phyloP scores from a whole-genome alignment of 495 filamentous ascomycete genomes.

The Bombardia bombarda region DNA sequence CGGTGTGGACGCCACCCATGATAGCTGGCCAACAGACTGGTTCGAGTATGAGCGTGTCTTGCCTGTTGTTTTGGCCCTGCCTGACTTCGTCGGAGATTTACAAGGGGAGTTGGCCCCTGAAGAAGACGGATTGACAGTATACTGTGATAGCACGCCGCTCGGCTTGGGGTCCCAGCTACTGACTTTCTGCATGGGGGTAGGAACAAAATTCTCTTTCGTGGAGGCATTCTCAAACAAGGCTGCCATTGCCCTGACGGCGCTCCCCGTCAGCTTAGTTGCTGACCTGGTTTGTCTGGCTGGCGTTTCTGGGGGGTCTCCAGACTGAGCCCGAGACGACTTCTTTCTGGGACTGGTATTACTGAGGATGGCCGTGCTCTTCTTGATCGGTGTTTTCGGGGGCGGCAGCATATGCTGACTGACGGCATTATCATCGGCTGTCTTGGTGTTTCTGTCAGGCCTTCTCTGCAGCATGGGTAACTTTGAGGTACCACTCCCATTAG shows the following conservation, averaged over 20 bases:
- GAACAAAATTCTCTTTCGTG: constrained; percentile 7
- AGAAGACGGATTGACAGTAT: constrained; percentile 18
- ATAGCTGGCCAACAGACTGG: background rate
- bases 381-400: no score
- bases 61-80: background rate
- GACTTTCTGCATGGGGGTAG: constrained; percentile 1
- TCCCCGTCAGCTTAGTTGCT: constrained; percentile 6
- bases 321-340: background rate
- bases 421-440: no score
- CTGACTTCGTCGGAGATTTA: background rate
- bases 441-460: no score
- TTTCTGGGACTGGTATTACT: no score
- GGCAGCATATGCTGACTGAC: no score
- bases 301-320: background rate
- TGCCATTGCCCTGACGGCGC: constrained; percentile 36
- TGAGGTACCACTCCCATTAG: no score
- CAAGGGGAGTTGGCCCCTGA: constrained; percentile 1
- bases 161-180: constrained; percentile 3
- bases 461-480: no score
- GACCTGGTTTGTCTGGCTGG: background rate
- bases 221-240: constrained; percentile 32
- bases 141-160: constrained; percentile 18
- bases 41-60: background rate
- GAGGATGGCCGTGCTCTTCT: no score
- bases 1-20: background rate